phyloP scores from a whole-genome alignment of 176 grass and related monocot genomes.

The Saccharum officinarum region DNA sequence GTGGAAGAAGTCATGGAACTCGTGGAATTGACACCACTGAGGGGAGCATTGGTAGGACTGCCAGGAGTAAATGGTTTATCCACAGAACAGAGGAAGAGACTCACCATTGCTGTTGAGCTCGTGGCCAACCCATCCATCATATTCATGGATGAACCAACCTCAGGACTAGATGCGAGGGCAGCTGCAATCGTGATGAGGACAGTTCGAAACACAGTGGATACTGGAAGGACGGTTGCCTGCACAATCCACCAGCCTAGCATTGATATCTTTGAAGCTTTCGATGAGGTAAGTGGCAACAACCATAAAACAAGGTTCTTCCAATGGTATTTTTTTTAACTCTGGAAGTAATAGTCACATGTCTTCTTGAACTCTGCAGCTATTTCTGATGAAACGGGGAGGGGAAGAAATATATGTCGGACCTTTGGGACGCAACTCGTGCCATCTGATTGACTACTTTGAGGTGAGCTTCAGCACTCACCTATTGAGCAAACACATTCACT shows the following conservation, averaged over 20 bases:
- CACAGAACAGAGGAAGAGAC: constrained; percentile 86
- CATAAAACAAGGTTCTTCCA: neutral
- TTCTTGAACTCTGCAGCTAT: constrained; percentile 58
- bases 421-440: constrained; percentile 73
- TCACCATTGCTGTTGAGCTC: constrained; percentile 92
- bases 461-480: constrained; percentile 39
- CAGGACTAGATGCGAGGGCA: constrained; percentile 86
- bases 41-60: constrained; percentile 79
- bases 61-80: constrained; percentile 94
- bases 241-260: constrained; percentile 96
- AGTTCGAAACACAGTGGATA: constrained; percentile 87
- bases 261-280: constrained; percentile 97
- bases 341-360: constrained; percentile 29
- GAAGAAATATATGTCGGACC: constrained; percentile 91
- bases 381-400: constrained; percentile 94
- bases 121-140: constrained; percentile 95
- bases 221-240: constrained; percentile 90
- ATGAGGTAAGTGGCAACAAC: constrained; percentile 56
- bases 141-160: constrained; percentile 97
- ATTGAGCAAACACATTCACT: neutral
- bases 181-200: constrained; percentile 95
- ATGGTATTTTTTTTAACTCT: neutral
- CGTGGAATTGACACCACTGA: constrained; percentile 72
- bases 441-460: constrained; percentile 89
- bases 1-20: constrained; percentile 91